These are phyloP conservation scores for Rhodotorula babjevae DNA, from an alignment of 768 basidiomycete genomes.

Conservation along the genomic window DNA sequence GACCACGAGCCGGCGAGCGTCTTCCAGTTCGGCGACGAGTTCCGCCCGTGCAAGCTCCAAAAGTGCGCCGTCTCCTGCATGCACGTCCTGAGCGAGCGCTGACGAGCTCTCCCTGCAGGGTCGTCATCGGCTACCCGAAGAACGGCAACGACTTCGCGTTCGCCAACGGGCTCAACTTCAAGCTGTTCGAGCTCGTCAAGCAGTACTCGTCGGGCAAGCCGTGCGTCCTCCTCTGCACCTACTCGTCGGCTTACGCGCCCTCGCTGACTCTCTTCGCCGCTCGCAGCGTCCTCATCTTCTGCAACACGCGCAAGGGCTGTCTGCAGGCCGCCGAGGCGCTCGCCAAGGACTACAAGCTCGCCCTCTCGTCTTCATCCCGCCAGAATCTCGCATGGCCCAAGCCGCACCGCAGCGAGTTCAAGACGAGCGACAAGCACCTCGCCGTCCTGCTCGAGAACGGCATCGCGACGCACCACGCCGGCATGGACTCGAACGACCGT, in stretches of 20 bases:
- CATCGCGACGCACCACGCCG: constrained; percentile 89
- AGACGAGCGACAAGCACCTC: constrained; percentile 62
- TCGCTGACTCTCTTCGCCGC: too few relatives aligned
- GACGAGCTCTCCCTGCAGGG: constrained; percentile 50
- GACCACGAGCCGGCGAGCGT: constrained; percentile 56
- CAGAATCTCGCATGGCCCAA: constrained; percentile 63
- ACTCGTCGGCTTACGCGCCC: too few relatives aligned
- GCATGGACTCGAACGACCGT: constrained; percentile 69
- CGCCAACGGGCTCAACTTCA: constrained; percentile 63
- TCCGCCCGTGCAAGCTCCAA: constrained; percentile 62
- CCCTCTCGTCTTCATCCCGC: constrained; percentile 12
- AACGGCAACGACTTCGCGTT: constrained; percentile 74
- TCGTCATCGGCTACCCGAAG: constrained; percentile 65
- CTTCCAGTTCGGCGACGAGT: constrained; percentile 91
- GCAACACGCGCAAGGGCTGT: constrained; percentile 66
- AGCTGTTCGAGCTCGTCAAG: constrained; percentile 67
- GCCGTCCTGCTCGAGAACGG: constrained; percentile 65
- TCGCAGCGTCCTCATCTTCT: constrained; percentile 67
- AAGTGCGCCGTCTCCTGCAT: constrained; percentile 51
- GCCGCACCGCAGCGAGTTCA: constrained; percentile 45
- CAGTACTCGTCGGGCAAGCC: constrained; percentile 74
- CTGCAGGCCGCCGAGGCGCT: constrained; percentile 65
- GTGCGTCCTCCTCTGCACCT: background rate
- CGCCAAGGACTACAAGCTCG: constrained; percentile 61
- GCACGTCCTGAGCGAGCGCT: too few relatives aligned